Evolutionary conservation across 1,139 yeast genomes (phyloP).

Genomic region (Petasospora rhodanensis): DNA sequence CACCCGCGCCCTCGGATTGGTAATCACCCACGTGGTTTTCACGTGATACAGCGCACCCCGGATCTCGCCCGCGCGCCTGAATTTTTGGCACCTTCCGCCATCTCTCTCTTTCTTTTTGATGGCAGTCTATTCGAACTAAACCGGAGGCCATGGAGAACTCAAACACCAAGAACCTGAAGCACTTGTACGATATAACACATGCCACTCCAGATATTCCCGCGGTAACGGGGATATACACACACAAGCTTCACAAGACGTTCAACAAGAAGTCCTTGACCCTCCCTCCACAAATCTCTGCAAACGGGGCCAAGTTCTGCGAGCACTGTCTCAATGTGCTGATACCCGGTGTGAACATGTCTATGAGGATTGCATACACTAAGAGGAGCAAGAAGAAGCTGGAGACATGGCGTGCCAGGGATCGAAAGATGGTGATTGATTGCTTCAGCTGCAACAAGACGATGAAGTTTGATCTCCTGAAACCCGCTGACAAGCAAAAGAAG

Average conservation of each 20-base stretch:
- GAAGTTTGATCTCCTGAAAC: slow-evolving; percentile 12
- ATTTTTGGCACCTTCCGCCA: too few species aligned
- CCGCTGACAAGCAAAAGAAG: background rate
- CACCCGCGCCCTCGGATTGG: too few species aligned
- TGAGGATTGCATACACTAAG: slow-evolving; percentile 27
- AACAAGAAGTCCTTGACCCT: slow-evolving; percentile 8
- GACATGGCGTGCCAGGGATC: slow-evolving; percentile 13
- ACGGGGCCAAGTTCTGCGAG: slow-evolving; percentile 37
- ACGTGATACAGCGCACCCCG: too few species aligned
- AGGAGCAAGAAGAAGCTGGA: slow-evolving; percentile 10
- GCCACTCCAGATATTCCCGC: slow-evolving; percentile 11
- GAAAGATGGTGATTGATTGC: slow-evolving; percentile 31
- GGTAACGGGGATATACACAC: slow-evolving; percentile 12
- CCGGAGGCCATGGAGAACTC: slow-evolving; percentile 9
- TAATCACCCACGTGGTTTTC: too few species aligned
- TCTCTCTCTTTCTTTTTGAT: too few species aligned
- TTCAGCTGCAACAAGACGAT: slow-evolving; percentile 28
- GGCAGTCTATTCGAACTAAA: too few species aligned
- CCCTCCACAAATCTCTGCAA: slow-evolving; percentile 13
- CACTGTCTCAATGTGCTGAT: slow-evolving; percentile 42
- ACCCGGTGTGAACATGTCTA: slow-evolving; percentile 41
- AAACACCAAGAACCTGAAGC: slow-evolving; percentile 12
- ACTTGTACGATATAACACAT: slow-evolving; percentile 19
- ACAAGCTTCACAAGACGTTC: slow-evolving; percentile 10
- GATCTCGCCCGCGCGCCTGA: too few species aligned